Evolutionary conservation across 140 eudicot species (phyloP), one percentile per base, ranked within the genome.

Genomic region (Anethum foeniculum): DNA sequence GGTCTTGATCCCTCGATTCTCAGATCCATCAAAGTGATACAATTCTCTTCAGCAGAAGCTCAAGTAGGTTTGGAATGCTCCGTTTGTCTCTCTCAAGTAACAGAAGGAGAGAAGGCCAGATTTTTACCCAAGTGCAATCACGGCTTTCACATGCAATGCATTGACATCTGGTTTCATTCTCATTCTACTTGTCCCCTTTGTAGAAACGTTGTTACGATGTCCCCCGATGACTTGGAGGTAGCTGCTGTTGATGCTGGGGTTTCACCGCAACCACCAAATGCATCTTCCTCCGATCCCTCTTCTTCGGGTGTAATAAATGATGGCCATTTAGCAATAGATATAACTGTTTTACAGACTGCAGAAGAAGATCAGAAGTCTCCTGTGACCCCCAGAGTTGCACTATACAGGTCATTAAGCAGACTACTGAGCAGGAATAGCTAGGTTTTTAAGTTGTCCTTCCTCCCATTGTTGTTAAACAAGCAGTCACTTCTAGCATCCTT

Each of bases 131-230:
- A 62, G 34, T 62, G 69, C 9, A 62, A 62, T 62, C 69, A 62
- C 69, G 69, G 69, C 18, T 62, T 62, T 25, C 69, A 62, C 34
- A 62, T 62, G 69, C 34, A 62, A 62, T 62, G 69, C 69, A 62
- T 62, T 25, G 69, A 62, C 34, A 3, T 25, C 16, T 62, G 69
- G 69, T 62, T 62, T 62, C 69, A 62, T 25, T 62, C 69, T 62
- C 69, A 62, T 62, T 62, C 69, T n/a, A 62, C 69, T 0, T 62
- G 69, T 62, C 69, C 69, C 27, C 69, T 62, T 62, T 62, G 69
- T 62, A 25, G 69, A 25, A 25, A 25, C 34, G 4, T 25, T 62
- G 69, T 62, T 25, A 9, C 68, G 15, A 8, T 23, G n/a, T 60
- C 68, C 68, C 32, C 68, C 0, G 32, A 60, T n/a, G 68, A n/a